Conservation (phyloP, 257 asterid genomes). For the Nicotiana tabacum region DNA sequence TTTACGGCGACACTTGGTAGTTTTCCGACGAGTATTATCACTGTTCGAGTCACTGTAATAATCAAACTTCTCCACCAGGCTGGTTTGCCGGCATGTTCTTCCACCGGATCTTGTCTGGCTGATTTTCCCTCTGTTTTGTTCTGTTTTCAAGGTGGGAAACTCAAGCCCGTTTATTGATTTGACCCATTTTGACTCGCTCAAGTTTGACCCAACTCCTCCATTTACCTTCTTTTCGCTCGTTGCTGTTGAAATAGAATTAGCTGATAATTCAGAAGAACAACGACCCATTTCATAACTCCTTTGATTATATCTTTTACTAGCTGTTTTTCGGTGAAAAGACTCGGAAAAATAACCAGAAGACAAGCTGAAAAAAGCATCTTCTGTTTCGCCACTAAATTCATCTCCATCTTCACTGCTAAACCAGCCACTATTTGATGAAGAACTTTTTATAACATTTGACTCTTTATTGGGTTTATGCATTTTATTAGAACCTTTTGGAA, state of each 20-base stretch:
- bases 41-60: conserved; percentile 13
- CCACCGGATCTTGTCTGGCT: not conserved
- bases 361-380: conserved; percentile 40
- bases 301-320: conserved; percentile 17
- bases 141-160: not conserved
- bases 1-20: not conserved
- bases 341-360: conserved; percentile 50
- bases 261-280: conserved; percentile 22
- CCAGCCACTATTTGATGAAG: conserved; percentile 50
- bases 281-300: conserved; percentile 23
- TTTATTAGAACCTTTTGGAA: not conserved
- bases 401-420: conserved; percentile 40
- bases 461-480: not conserved
- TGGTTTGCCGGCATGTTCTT: not conserved
- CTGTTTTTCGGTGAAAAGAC: conserved; percentile 35
- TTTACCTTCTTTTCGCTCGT: not conserved
- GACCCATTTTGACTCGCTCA: not conserved
- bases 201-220: not conserved
- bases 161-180: not conserved
- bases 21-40: not conserved
- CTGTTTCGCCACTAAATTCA: conserved; percentile 14
- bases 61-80: not conserved
- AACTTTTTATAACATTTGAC: conserved; percentile 13
- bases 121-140: not conserved
- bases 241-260: conserved; percentile 1